Evolutionary conservation across 352 stramenopile species (phyloP), one percentile per base, ranked within the genome.

Genomic region (Aphanomyces stellatus): DNA sequence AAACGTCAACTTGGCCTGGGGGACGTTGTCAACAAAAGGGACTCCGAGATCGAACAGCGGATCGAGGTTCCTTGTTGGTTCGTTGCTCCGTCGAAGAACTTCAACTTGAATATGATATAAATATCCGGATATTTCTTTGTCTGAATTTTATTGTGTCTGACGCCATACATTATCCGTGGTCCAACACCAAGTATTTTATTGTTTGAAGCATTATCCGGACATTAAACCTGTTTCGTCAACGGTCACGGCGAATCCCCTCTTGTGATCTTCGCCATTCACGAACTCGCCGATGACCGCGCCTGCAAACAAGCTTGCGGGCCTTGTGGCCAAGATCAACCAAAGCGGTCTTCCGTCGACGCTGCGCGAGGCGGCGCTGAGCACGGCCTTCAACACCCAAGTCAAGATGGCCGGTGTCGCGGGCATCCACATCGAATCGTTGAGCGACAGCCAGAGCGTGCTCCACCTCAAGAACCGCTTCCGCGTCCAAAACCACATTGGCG

Each of bases 401-500:
- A 95, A 95, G 70, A 82, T 94, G 73, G 87, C 87, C 4, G 73
- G 82, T 46, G 88, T 85, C 30, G 79, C 84, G 55, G 84, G 86
- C 41, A 82, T 96, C 51, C 73, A 79, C 46, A 82, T 96, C 67
- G 72, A 90, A 65, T 76, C 89, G 53, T 77, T 86, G 48, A 80
- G 64, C 28, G 62, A 74, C 22, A 46, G 72, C 19, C 66, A 71
- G 51, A 81, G 82, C 7, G 69, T 77, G 27, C 75, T 93, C 25
- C 72, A 70, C 22, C 74, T 96, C 35, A 85, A 85, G 51, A 96
- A 96, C 74, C 66, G 70, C 40, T 63, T 74, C 61, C 77, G 80
- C 57, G 82, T 95, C 30, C 88, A 95, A 73, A 96, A 96, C 76
- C 88, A 96, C 72, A 95, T 96, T 55, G 83, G 85, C 5, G 80